phyloP scores from a whole-genome alignment of 148 eudicot genomes.

The Diospyros lotus region DNA sequence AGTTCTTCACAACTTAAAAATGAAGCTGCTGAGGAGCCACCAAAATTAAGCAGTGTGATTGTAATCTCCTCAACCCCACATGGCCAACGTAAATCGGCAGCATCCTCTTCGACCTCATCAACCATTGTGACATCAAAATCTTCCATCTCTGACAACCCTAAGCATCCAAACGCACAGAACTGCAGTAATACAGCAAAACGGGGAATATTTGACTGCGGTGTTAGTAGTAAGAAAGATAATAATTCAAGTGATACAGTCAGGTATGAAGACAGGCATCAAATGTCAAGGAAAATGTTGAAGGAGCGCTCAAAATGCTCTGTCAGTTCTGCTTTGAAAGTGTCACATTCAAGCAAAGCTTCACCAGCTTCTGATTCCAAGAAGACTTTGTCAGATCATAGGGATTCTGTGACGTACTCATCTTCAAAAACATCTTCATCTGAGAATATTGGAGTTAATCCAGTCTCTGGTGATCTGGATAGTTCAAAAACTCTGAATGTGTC shows the following conservation, averaged over 20 bases:
- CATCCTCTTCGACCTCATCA: slow-evolving; percentile 38
- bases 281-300: slow-evolving; percentile 39
- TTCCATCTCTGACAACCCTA: slow-evolving; percentile 40
- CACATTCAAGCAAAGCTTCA: slow-evolving; percentile 41
- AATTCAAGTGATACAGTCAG: slow-evolving; percentile 20
- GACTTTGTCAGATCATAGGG: slow-evolving; percentile 49
- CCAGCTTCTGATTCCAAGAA: slow-evolving; percentile 40
- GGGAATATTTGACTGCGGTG: slow-evolving; percentile 30
- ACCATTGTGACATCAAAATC: slow-evolving; percentile 34
- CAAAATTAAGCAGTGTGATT: slow-evolving; percentile 29
- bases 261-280: slow-evolving; percentile 41
- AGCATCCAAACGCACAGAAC: slow-evolving; percentile 31
- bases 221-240: slow-evolving; percentile 42
- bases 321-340: slow-evolving; percentile 37
- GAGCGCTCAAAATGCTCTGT: slow-evolving; percentile 47
- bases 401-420: slow-evolving; percentile 36
- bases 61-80: slow-evolving; percentile 28
- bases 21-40: slow-evolving; percentile 31
- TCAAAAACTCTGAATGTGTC: slow-evolving; percentile 37
- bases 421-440: slow-evolving; percentile 44
- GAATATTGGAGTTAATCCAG: slow-evolving; percentile 25
- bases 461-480: slow-evolving; percentile 39
- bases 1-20: slow-evolving; percentile 34
- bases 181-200: slow-evolving; percentile 30
- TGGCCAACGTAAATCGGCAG: slow-evolving; percentile 37